phyloP scores from a whole-genome alignment of 352 stramenopile species.

The Pythium aquatile region DNA sequence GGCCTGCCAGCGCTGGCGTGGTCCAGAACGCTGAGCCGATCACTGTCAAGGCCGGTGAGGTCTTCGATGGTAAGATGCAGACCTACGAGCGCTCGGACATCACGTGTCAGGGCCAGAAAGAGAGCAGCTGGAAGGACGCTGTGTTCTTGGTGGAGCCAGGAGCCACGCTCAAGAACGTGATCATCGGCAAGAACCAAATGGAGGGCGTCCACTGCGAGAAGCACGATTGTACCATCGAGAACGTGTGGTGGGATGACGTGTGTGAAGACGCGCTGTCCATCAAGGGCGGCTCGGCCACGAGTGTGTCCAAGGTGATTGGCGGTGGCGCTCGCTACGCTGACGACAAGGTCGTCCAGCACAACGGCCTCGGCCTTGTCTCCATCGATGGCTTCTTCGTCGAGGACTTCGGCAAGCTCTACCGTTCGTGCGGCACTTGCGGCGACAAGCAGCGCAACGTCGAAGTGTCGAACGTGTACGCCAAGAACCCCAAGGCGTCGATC shows the following conservation, averaged over 20 bases:
- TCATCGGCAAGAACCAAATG: too few relatives aligned
- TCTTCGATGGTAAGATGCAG: too few relatives aligned
- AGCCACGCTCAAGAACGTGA: too few relatives aligned
- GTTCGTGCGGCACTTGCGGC: too few relatives aligned
- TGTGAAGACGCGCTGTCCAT: constrained; percentile 47
- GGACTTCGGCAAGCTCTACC: constrained; percentile 23
- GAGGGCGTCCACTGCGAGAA: too few relatives aligned
- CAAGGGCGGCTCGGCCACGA: constrained; percentile 39
- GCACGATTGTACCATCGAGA: too few relatives aligned
- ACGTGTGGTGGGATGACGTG: constrained; percentile 35
- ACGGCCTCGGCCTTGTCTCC: constrained; percentile 37
- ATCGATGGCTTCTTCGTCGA: constrained; percentile 47
- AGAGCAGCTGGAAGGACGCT: constrained; percentile 8
- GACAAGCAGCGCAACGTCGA: constrained; percentile 34
- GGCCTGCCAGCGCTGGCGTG: constrained; percentile 25
- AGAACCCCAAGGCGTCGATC: constrained; percentile 39
- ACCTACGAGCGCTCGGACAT: constrained; percentile 10
- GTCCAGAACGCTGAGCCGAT: constrained; percentile 18
- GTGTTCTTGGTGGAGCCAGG: constrained; percentile 27
- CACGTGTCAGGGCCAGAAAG: constrained; percentile 23
- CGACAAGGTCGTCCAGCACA: constrained; percentile 56
- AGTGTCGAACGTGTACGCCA: constrained; percentile 42
- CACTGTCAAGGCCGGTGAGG: constrained; percentile 24
- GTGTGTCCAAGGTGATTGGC: constrained; percentile 33
- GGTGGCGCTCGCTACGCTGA: constrained; percentile 40